phyloP scores from a whole-genome alignment of 441 rosid genomes.

The Jatropha podagrica region DNA sequence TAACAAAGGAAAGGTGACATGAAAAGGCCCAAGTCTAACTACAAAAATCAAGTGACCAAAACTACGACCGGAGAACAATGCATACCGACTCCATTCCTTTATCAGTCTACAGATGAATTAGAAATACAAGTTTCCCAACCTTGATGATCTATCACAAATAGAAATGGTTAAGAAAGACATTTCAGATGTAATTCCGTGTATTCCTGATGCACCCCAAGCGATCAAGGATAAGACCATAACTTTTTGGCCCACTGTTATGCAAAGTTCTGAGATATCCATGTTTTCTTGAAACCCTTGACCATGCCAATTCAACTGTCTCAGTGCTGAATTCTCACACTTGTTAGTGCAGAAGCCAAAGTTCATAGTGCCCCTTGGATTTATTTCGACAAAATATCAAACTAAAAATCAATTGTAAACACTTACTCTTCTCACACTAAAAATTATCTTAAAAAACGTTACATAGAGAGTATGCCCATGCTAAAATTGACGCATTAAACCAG shows the following conservation, averaged over 20 bases:
- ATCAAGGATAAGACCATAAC: neutral
- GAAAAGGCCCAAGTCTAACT: constrained; percentile 3
- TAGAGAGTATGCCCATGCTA: neutral
- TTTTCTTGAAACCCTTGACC: neutral
- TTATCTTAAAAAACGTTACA: constrained; percentile 7
- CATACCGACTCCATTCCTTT: neutral
- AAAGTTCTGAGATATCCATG: neutral
- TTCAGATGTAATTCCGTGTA: neutral
- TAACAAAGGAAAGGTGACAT: neutral
- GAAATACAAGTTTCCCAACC: neutral
- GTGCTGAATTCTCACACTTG: neutral
- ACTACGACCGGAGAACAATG: neutral
- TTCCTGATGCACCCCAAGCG: neutral
- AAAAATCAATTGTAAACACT: neutral
- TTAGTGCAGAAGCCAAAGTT: neutral
- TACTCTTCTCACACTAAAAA: neutral
- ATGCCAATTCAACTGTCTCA: neutral
- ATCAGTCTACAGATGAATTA: neutral
- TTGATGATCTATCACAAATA: neutral
- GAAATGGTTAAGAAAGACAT: neutral
- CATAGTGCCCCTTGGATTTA: neutral
- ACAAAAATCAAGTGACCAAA: neutral
- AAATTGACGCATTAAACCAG: neutral
- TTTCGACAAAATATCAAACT: neutral
- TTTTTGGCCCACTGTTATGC: neutral